Conservation (phyloP, 345 rosid genomes). For the Hibiscus mutabilis region DNA sequence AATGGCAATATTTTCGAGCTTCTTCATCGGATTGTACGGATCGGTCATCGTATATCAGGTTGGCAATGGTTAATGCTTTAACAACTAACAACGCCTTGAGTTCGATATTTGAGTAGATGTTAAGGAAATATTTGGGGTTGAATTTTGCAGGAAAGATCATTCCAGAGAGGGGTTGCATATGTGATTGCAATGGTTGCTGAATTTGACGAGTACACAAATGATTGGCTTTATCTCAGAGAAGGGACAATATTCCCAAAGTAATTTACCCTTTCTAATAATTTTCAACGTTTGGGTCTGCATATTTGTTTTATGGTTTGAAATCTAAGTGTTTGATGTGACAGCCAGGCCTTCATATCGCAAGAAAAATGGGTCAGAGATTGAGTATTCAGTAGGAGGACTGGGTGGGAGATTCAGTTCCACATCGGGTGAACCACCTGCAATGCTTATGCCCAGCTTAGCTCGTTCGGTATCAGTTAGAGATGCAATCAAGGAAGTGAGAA, state of each 20-base stretch:
- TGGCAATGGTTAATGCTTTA: not conserved
- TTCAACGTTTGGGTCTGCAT: not conserved
- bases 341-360: slow-evolving; percentile 69
- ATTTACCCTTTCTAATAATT: slow-evolving; percentile 14
- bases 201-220: slow-evolving; percentile 84
- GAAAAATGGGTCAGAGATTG: slow-evolving; percentile 38
- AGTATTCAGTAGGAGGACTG: slow-evolving; percentile 38
- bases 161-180: slow-evolving; percentile 63
- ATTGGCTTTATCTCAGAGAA: slow-evolving; percentile 77
- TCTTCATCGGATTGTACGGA: slow-evolving; percentile 68
- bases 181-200: slow-evolving; percentile 86
- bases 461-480: slow-evolving; percentile 69
- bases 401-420: slow-evolving; percentile 28
- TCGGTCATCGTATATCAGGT: slow-evolving; percentile 73
- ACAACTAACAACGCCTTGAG: no score
- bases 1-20: slow-evolving; percentile 45
- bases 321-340: slow-evolving; percentile 16
- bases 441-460: slow-evolving; percentile 64
- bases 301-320: not conserved
- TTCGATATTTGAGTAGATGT: not conserved
- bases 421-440: slow-evolving; percentile 50
- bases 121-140: slow-evolving; percentile 5
- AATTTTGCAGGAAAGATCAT: slow-evolving; percentile 62
- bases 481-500: slow-evolving; percentile 67
- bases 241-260: slow-evolving; percentile 86